Base-by-base conservation (phyloP, 768 basidiomycete species). In the Neoboletus magnificus region DNA sequence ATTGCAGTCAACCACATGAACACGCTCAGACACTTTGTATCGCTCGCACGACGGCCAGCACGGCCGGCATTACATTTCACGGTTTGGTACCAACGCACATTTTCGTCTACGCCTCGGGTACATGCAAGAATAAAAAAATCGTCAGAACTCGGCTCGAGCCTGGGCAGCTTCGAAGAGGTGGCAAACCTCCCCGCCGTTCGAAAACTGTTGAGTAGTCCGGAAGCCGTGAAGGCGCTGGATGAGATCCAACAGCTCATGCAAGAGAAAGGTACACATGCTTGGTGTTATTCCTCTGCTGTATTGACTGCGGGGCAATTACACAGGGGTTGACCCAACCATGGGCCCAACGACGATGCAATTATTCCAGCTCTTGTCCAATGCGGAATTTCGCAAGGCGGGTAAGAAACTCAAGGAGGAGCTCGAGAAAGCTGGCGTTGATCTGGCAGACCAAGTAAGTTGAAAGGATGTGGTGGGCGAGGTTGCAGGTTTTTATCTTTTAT, bases 391-490 rank as follows among this genome's bases (percentile, higher is more conserved):
- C 52, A 73, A 68, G 40, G 79, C 77, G 25, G 74, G 78, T 30
- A 73, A 73, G 58, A 71, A 70, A 39, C 72, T 85, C 7, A 70
- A 74, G 48, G 74, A 75, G 15, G 83, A 82, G 54, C 65, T 87
- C 57, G 64, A 79, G 49, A 82, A 81, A 33, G 82, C 83, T 22
- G 87, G 84, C 6, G 66, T 89, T n/a, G 80, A 87, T 63, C 52
- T 85, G 35, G 69, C 67, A 35, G 79, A 81, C 45, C 77, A 82
- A 70, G 86, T 85, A 59, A 50, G 77, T 57, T 27, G 32, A 20
- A 39, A 30, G 20, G 16, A 33, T 35, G 18, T 39, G n/a, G 5
- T 52, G 16, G 16, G 23, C 23, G 41, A 42, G 22, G 18, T 23
- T 15, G 23, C 32, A 12, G 37, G 16, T 48, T 47, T 49, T 36